Conservation (phyloP, 1,284 basidiomycete genomes). For the Cryptococcus wingfieldii region DNA sequence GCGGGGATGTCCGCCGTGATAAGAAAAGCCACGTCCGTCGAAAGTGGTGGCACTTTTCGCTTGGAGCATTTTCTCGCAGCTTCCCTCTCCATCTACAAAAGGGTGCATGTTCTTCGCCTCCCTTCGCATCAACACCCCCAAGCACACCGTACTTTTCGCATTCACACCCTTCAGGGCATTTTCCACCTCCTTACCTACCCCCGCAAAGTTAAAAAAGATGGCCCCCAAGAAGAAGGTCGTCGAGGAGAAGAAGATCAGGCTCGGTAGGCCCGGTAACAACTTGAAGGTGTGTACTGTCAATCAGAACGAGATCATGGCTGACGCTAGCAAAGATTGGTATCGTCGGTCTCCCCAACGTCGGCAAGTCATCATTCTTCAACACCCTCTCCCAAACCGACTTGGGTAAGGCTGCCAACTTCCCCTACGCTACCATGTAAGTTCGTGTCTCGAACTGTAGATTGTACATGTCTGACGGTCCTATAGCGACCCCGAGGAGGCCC, state of each 20-base stretch:
- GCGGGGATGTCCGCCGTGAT: background rate
- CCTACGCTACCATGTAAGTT: conserved; percentile 83
- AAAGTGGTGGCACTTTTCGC: no score
- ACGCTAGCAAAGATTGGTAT: conserved; percentile 75
- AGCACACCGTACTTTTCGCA: background rate
- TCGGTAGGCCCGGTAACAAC: conserved; percentile 89
- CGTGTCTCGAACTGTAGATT: background rate
- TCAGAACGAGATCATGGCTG: background rate
- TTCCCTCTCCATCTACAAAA: no score
- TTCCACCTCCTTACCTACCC: conserved; percentile 15
- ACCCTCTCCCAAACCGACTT: conserved; percentile 83
- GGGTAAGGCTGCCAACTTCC: conserved; percentile 98
- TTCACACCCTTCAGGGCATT: background rate
- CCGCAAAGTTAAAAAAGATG: conserved; percentile 57
- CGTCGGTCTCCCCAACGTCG: conserved; percentile 92
- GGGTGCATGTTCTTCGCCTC: no score
- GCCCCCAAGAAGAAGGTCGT: conserved; percentile 69
- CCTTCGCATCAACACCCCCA: no score
- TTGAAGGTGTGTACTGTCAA: conserved; percentile 39
- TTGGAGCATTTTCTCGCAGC: no score
- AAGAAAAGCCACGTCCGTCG: no score
- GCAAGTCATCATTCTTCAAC: conserved; percentile 94
- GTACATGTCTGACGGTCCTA: background rate
- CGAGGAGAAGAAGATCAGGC: conserved; percentile 74
- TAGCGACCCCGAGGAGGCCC: conserved; percentile 66